These are phyloP conservation scores for Pseudocercospora macadamiae DNA, from an alignment of 2,329 filamentous ascomycete species.

Conservation along the genomic window DNA sequence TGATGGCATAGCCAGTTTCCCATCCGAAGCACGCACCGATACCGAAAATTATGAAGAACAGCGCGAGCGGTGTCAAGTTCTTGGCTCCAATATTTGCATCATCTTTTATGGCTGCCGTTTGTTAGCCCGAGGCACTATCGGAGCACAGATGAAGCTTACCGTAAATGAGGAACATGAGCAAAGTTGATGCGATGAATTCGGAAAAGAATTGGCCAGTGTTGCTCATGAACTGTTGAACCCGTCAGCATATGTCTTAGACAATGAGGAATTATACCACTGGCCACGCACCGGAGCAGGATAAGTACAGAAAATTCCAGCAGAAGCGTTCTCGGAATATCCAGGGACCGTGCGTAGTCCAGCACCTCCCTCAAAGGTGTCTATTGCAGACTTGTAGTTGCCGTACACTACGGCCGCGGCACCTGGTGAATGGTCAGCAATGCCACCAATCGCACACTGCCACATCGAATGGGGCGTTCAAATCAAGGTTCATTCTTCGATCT, in stretches of 20 bases:
- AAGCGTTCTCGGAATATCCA: constrained; percentile 57
- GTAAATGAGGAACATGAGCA: constrained; percentile 74
- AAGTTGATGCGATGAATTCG: constrained; percentile 68
- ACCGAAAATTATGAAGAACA: constrained; percentile 75
- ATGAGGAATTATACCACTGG: no score
- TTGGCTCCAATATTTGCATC: constrained; percentile 60
- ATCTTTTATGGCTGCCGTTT: constrained; percentile 69
- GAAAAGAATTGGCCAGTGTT: constrained; percentile 70
- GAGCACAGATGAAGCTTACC: no score
- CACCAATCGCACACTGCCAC: constrained; percentile 1
- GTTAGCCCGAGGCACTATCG: no score
- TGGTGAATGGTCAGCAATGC: background rate
- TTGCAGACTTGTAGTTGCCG: constrained; percentile 46
- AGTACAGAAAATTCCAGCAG: constrained; percentile 73
- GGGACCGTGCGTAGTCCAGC: constrained; percentile 62
- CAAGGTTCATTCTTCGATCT: no score
- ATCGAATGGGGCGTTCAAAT: constrained; percentile 6
- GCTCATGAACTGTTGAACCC: constrained; percentile 69
- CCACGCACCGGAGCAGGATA: constrained; percentile 70
- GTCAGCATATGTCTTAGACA: no score
- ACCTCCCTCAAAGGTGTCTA: constrained; percentile 50
- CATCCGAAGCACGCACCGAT: constrained; percentile 74
- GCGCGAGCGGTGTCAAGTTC: constrained; percentile 59
- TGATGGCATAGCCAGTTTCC: constrained; percentile 76
- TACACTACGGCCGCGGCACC: constrained; percentile 51